A percentile compares a stretch with the other conserved stretches of the same genome.
Evolutionary conservation across 2,329 filamentous ascomycete genomes (phyloP).

Genomic region (Cladosporium colombiae): DNA sequence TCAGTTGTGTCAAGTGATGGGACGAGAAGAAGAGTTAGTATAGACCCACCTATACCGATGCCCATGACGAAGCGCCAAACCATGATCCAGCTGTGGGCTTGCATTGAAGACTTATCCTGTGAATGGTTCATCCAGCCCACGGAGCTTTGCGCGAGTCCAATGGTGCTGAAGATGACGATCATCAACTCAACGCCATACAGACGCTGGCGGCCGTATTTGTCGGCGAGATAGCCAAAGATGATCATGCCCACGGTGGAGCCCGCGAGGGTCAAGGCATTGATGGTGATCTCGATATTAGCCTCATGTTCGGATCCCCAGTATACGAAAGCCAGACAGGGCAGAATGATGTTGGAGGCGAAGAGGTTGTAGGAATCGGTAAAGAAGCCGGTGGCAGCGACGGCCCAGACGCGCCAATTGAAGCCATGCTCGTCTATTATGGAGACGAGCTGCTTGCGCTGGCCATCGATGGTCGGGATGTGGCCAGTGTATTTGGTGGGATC

Average conservation of each 20-base stretch:
- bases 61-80: constrained; percentile 45
- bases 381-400: constrained; percentile 44
- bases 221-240: constrained; percentile 42
- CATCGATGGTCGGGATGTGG: constrained; percentile 19
- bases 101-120: constrained; percentile 15
- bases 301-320: constrained; percentile 36
- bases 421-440: constrained; percentile 25
- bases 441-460: constrained; percentile 20
- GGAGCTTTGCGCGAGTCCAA: constrained; percentile 43
- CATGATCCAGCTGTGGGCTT: constrained; percentile 39
- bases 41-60: constrained; percentile 40
- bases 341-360: constrained; percentile 43
- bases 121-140: constrained; percentile 24
- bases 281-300: constrained; percentile 35
- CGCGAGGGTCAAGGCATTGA: constrained; percentile 42
- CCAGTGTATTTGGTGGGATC: constrained; percentile 15
- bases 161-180: constrained; percentile 43
- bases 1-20: neutral
- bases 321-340: constrained; percentile 43
- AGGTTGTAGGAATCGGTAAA: constrained; percentile 44
- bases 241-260: constrained; percentile 43
- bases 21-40: neutral
- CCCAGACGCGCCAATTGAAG: constrained; percentile 34
- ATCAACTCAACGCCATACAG: constrained; percentile 45
- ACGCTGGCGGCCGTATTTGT: constrained; percentile 38